Evolutionary conservation across 805 yeast species (phyloP).

Genomic region (Kurtzmaniella cleridarum): DNA sequence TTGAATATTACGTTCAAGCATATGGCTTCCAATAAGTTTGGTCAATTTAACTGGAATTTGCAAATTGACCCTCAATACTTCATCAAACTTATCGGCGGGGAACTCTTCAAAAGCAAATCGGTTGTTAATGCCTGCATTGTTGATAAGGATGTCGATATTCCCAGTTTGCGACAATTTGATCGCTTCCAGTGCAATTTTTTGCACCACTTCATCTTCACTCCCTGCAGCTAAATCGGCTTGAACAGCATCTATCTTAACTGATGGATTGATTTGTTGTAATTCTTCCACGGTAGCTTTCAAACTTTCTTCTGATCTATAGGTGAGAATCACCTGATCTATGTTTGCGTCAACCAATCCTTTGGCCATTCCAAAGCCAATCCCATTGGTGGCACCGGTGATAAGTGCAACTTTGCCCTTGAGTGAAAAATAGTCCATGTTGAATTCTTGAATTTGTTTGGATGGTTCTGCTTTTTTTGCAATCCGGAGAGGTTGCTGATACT

Average conservation of each 20-base stretch:
- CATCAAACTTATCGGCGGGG: conserved; percentile 32
- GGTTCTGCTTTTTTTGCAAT: too few relatives aligned
- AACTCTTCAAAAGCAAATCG: conserved; percentile 28
- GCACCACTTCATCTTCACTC: conserved; percentile 20
- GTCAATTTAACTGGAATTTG: conserved; percentile 32
- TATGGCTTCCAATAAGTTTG: conserved; percentile 30
- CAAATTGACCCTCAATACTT: conserved; percentile 37
- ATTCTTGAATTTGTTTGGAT: neutral
- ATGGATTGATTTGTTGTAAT: conserved; percentile 16
- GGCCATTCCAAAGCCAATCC: conserved; percentile 52
- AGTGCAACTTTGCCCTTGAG: conserved; percentile 37
- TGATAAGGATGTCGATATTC: conserved; percentile 35
- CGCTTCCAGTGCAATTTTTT: conserved; percentile 22
- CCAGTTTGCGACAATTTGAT: conserved; percentile 21
- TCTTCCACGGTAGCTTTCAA: conserved; percentile 20
- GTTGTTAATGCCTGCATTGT: conserved; percentile 38
- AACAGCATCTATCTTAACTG: conserved; percentile 16
- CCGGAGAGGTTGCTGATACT: too few relatives aligned
- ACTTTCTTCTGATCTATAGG: conserved; percentile 29
- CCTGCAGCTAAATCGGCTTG: conserved; percentile 21
- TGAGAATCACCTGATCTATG: conserved; percentile 26
- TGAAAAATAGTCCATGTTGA: conserved; percentile 21
- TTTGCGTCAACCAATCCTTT: conserved; percentile 50
- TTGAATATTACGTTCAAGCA: conserved; percentile 22
- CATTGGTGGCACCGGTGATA: conserved; percentile 55